Percentiles rank a stretch among this genome's conserved stretches.
Conservation (phyloP, 1,284 basidiomycete species). For the Calocybe gambosa region DNA sequence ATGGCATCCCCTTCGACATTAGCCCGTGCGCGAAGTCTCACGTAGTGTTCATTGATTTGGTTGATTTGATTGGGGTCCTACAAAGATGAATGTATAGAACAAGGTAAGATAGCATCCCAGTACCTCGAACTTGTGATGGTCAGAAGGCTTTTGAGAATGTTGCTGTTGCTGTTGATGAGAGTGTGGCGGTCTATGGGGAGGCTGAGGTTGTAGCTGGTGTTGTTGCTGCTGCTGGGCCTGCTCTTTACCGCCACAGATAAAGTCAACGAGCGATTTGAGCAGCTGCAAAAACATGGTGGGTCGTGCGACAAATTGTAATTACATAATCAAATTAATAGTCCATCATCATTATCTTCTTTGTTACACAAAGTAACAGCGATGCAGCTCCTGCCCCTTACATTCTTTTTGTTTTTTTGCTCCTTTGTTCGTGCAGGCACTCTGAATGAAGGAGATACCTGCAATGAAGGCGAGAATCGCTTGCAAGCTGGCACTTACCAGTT, state of each 20-base stretch:
- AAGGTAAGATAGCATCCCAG: neutral
- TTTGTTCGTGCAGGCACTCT: conserved; percentile 38
- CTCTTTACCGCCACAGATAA: neutral
- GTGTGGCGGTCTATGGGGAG: conserved; percentile 3
- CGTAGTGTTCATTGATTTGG: conserved; percentile 66
- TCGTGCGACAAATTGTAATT: neutral
- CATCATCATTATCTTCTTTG: conserved; percentile 9
- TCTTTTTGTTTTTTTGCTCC: conserved; percentile 29
- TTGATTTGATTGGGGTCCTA: conserved; percentile 63
- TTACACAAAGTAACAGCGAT: conserved; percentile 16
- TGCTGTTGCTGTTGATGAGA: neutral
- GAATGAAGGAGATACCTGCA: conserved; percentile 44
- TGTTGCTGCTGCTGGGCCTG: conserved; percentile 7
- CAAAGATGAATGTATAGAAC: neutral
- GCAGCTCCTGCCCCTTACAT: conserved; percentile 30
- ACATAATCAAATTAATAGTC: neutral
- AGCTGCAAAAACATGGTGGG: neutral
- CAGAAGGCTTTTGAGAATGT: neutral
- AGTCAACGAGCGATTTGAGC: conserved; percentile 1
- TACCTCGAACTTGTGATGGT: conserved; percentile 3
- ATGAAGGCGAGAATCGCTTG: conserved; percentile 53
- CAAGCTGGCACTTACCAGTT: conserved; percentile 73
- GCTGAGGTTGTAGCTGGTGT: conserved; percentile 4
- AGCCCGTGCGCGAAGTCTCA: conserved; percentile 64
- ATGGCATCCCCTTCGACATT: conserved; percentile 71